Percentiles rank a stretch among this genome's conserved stretches.
These are phyloP conservation scores for Globisporangium apiculatum DNA, from an alignment of 352 stramenopile genomes.

Conservation along the genomic window DNA sequence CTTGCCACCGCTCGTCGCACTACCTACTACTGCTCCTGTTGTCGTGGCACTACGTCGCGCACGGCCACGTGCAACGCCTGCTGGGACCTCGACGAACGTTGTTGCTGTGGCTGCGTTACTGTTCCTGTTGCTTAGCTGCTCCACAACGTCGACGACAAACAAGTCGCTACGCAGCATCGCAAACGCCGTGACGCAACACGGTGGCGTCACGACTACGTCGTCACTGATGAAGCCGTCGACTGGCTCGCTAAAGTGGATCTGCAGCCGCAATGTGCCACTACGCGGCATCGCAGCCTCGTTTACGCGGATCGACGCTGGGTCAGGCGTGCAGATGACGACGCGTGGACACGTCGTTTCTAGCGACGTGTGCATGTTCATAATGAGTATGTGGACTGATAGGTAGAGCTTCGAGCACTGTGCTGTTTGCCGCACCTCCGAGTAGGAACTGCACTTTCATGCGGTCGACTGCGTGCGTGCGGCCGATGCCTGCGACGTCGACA, in stretches of 20 bases:
- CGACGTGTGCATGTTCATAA: not conserved
- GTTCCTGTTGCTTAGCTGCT: not conserved
- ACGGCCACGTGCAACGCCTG: constrained; percentile 6
- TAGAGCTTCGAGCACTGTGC: not conserved
- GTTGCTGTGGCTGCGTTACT: too few species aligned
- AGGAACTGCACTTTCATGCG: constrained; percentile 62
- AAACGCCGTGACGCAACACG: constrained; percentile 13
- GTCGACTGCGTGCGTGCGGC: constrained; percentile 28
- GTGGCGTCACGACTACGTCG: constrained; percentile 23
- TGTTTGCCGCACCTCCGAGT: constrained; percentile 31
- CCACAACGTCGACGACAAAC: constrained; percentile 20
- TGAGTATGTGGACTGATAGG: not conserved
- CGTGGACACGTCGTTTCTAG: constrained; percentile 8
- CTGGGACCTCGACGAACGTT: constrained; percentile 8
- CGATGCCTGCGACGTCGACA: constrained; percentile 20
- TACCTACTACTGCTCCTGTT: not conserved
- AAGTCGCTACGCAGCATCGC: constrained; percentile 37
- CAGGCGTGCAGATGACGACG: constrained; percentile 13
- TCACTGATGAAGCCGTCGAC: constrained; percentile 55
- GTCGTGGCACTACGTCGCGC: not conserved
- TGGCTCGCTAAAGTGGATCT: constrained; percentile 68
- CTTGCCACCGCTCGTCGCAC: too few species aligned
- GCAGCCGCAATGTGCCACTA: constrained; percentile 14
- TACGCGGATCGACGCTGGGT: not conserved
- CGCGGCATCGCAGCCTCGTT: constrained; percentile 1